Percentiles rank a stretch among this genome's conserved stretches.
Conservation (phyloP, 2,329 filamentous ascomycete species). For the Coniochaeta ligniaria region DNA sequence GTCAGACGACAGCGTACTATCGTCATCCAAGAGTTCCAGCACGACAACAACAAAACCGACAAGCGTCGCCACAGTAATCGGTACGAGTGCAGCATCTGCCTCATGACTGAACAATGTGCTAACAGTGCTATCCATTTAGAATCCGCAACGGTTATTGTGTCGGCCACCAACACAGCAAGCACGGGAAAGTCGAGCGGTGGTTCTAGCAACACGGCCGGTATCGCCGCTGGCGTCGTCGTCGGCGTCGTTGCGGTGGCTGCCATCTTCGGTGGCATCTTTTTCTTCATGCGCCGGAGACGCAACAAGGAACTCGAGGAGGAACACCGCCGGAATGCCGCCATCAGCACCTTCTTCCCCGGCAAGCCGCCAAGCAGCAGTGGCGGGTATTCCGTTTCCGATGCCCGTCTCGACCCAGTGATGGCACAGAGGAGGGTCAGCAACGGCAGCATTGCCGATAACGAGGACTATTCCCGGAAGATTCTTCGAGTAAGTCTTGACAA, state of each 20-base stretch:
- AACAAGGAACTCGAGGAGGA: conserved; percentile 77
- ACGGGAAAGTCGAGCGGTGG: conserved; percentile 14
- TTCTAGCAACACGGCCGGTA: conserved; percentile 68
- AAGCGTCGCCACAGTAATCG: background rate
- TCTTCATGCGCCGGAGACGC: conserved; percentile 68
- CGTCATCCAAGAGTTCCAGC: conserved; percentile 18
- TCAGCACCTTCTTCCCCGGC: conserved; percentile 67
- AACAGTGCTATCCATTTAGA: background rate
- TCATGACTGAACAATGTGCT: background rate
- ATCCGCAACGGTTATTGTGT: conserved; percentile 6
- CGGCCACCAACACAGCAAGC: conserved; percentile 18
- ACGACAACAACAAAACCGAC: conserved; percentile 6
- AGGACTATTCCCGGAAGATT: conserved; percentile 94
- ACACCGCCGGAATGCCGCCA: conserved; percentile 71
- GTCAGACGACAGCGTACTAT: conserved; percentile 16
- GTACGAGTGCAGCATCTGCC: background rate
- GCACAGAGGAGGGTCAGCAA: conserved; percentile 80
- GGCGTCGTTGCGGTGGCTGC: conserved; percentile 65
- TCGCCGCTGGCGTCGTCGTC: conserved; percentile 82
- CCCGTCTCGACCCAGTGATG: conserved; percentile 80
- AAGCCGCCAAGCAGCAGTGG: conserved; percentile 58
- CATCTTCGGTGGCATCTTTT: conserved; percentile 60
- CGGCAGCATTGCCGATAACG: conserved; percentile 93
- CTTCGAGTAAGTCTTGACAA: conserved; percentile 62
- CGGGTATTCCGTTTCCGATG: conserved; percentile 67